Base-by-base conservation (phyloP, 805 yeast genomes). In the Ogataea nakhonphanomensis region DNA sequence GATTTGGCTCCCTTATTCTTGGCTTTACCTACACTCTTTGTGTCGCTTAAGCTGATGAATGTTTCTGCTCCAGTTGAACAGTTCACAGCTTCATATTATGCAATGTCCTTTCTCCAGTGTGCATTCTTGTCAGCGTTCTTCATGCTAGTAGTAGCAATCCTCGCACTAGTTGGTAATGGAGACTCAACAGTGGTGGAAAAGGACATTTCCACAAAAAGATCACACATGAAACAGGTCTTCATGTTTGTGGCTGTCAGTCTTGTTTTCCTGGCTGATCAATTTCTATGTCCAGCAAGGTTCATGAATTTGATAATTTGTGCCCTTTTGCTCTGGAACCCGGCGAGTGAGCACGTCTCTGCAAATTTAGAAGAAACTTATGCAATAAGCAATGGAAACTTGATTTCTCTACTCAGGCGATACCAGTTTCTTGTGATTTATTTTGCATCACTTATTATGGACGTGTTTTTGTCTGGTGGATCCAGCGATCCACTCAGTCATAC, bases 1-100 rank as follows among this genome's bases (percentile, higher is more conserved):
- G 64, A 60, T 25, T 43, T 56, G 13, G 55, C 66, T 0, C 69
- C 69, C 5, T 37, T 62, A 23, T 59, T 59, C 30, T 36, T 65
- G 31, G 53, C 67, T 1, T 40, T 65, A 8, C 68, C 69, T 10
- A 59, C 65, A 0, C 44, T 65, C 11, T 43, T 58, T 29, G 53
- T 59, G 10, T 63, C 69, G 2, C 47, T 59, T 30, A 54, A 56
- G 4, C 42, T 61, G 10, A 50, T 60, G 7, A 41, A 48, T 31
- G 35, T 21, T 33, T 10, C 31, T 7, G 24, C 6, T 10, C 35
- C 25, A 5, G 20, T 31, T 8, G 29, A 13, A 5, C 8, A n/a
- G 1, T 7, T 33, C 12, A 38, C 41, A n/a, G n/a, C 31, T n/a
- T 44, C 43, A 5, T 38, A 28, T 8, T 41, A 41, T 14, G 23